phyloP scores from a whole-genome alignment of 2,329 filamentous ascomycete genomes.

The Hirsutella rhossiliensis region DNA sequence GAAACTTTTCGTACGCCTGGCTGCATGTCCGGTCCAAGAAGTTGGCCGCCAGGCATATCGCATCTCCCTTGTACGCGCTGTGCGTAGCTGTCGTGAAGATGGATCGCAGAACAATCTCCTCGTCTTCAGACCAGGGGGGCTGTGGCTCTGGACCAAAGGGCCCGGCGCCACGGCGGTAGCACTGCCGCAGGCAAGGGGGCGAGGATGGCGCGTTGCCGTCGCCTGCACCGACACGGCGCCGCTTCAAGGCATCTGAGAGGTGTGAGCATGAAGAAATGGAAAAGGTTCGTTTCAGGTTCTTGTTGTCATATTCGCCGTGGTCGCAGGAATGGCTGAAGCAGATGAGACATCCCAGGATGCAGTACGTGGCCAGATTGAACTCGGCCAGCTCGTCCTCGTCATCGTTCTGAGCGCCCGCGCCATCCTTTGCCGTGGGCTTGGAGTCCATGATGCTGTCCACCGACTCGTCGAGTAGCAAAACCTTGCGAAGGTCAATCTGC shows the following conservation, averaged over 20 bases:
- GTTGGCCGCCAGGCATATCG: conserved; percentile 37
- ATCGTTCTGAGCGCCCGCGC: conserved; percentile 17
- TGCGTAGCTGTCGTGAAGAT: conserved; percentile 29
- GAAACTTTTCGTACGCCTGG: conserved; percentile 30
- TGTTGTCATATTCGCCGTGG: conserved; percentile 47
- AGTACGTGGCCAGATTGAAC: conserved; percentile 39
- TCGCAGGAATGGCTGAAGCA: conserved; percentile 50
- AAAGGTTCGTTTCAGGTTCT: conserved; percentile 38
- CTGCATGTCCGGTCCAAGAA: conserved; percentile 39
- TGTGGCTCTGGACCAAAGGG: conserved; percentile 11
- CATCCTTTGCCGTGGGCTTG: conserved; percentile 39
- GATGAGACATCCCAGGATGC: conserved; percentile 43
- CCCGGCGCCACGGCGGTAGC: conserved; percentile 17
- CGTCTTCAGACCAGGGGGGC: conserved; percentile 34
- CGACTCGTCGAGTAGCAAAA: conserved; percentile 39
- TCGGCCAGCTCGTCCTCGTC: conserved; percentile 29
- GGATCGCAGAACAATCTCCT: conserved; percentile 34
- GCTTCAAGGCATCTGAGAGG: conserved; percentile 20
- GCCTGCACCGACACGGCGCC: conserved; percentile 8
- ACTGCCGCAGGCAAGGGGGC: conserved; percentile 26
- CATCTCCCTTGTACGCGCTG: conserved; percentile 26
- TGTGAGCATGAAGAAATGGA: conserved; percentile 26
- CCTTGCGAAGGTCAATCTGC: conserved; percentile 36
- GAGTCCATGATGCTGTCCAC: conserved; percentile 41
- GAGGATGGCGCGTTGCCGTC: conserved; percentile 4